Percentiles rank a stretch among this genome's conserved stretches.
Evolutionary conservation across 1,284 basidiomycete species (phyloP).

Genomic region (Cryptococcus jaspeensis): DNA sequence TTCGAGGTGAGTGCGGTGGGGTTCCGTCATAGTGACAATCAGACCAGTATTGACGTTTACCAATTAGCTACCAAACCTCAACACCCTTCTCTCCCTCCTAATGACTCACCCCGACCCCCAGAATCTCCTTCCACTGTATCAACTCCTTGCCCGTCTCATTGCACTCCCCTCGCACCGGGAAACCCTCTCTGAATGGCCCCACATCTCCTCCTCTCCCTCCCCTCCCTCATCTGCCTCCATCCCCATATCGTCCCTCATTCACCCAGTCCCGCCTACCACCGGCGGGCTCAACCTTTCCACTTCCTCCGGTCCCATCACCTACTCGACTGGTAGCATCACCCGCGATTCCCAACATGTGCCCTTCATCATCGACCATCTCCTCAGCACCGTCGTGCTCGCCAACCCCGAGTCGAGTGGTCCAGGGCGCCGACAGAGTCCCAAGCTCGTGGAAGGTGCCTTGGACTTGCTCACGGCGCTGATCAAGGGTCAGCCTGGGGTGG

Average conservation of each 20-base stretch:
- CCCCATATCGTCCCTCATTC: too few relatives aligned
- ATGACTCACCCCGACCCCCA: slow-evolving; percentile 37
- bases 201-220: slow-evolving; percentile 54
- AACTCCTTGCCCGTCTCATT: slow-evolving; percentile 62
- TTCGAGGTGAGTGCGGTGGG: slow-evolving; percentile 35
- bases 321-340: background rate
- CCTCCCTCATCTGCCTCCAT: too few relatives aligned
- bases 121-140: slow-evolving; percentile 52
- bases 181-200: slow-evolving; percentile 63
- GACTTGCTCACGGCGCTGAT: slow-evolving; percentile 67
- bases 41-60: too few relatives aligned
- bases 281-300: background rate
- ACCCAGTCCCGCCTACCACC: background rate
- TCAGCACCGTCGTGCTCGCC: slow-evolving; percentile 20
- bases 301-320: background rate
- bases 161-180: slow-evolving; percentile 60
- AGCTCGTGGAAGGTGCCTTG: slow-evolving; percentile 70
- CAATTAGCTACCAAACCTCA: slow-evolving; percentile 28
- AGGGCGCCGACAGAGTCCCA: slow-evolving; percentile 11
- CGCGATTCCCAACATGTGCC: slow-evolving; percentile 7
- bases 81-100: slow-evolving; percentile 32
- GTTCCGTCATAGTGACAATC: background rate
- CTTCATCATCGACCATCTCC: slow-evolving; percentile 33
- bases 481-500: slow-evolving; percentile 59
- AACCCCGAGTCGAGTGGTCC: slow-evolving; percentile 3